A percentile compares a stretch with the other conserved stretches of the same genome.
phyloP scores from a whole-genome alignment of 768 basidiomycete species.

The Podaxis pistillaris region DNA sequence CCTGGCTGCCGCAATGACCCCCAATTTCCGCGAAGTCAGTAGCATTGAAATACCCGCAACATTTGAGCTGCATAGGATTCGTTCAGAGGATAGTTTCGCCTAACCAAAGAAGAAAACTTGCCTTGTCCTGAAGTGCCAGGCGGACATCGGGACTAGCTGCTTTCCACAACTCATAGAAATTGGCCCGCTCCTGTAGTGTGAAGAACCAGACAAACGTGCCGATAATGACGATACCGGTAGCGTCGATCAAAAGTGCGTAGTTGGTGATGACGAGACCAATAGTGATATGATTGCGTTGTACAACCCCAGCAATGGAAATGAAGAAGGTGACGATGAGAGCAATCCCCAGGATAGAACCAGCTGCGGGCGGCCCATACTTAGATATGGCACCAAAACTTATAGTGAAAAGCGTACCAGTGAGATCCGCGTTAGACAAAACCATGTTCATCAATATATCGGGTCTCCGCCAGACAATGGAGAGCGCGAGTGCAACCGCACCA shows the following conservation, averaged over 20 bases:
- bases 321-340: constrained; percentile 64
- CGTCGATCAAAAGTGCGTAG: constrained; percentile 67
- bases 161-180: constrained; percentile 62
- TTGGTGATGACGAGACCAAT: constrained; percentile 74
- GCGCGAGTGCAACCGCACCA: constrained; percentile 59
- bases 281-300: constrained; percentile 68
- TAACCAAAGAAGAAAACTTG: constrained; percentile 29
- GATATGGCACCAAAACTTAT: background rate
- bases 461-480: constrained; percentile 71
- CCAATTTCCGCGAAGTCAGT: constrained; percentile 58
- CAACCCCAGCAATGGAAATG: constrained; percentile 68
- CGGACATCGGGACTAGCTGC: constrained; percentile 43
- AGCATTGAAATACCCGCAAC: constrained; percentile 84
- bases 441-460: constrained; percentile 73
- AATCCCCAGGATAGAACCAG: constrained; percentile 69
- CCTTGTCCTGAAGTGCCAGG: constrained; percentile 70
- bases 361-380: constrained; percentile 34
- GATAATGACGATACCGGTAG: constrained; percentile 55
- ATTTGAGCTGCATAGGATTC: constrained; percentile 53
- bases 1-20: constrained; percentile 49
- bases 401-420: constrained; percentile 49
- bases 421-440: constrained; percentile 55
- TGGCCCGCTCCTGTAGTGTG: constrained; percentile 67
- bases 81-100: background rate
- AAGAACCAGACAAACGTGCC: constrained; percentile 82